Conservation (phyloP, 2,329 filamentous ascomycete genomes). For the Aspergillus alliaceus region DNA sequence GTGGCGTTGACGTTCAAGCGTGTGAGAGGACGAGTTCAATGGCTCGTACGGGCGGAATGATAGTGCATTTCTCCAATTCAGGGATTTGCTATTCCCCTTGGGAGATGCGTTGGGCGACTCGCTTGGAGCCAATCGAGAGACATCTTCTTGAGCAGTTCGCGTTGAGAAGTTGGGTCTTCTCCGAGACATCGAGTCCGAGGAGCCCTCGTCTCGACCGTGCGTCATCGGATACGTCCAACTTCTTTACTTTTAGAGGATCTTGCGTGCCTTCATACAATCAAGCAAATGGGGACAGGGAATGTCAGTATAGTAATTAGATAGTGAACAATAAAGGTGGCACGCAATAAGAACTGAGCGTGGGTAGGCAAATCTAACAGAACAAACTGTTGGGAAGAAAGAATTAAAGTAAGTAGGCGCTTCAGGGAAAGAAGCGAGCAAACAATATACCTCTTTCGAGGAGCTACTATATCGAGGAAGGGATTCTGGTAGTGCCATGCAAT, state of each 20-base stretch:
- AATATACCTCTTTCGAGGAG: neutral
- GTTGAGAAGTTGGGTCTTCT: conserved; percentile 41
- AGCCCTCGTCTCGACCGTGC: conserved; percentile 15
- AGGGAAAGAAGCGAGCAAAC: neutral
- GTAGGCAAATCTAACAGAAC: neutral
- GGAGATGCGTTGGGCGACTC: conserved; percentile 24
- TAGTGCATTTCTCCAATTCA: conserved; percentile 21
- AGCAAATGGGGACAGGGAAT: neutral
- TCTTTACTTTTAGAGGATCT: conserved; percentile 2
- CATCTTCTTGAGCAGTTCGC: conserved; percentile 40
- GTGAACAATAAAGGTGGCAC: too few species aligned
- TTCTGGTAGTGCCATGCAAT: neutral
- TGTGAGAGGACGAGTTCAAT: conserved; percentile 19
- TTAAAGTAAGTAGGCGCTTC: neutral
- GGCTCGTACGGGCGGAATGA: conserved; percentile 26
- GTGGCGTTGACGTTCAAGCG: conserved; percentile 14
- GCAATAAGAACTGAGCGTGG: neutral
- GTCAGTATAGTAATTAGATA: neutral
- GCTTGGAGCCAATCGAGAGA: conserved; percentile 33
- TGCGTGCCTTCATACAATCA: conserved; percentile 2
- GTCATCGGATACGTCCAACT: conserved; percentile 22
- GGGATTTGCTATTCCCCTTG: conserved; percentile 23
- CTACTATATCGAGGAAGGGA: neutral
- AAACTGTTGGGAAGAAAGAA: neutral
- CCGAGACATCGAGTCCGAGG: conserved; percentile 31